These are phyloP conservation scores for Scorias spongiosa DNA, from an alignment of 2,329 filamentous ascomycete genomes.

Conservation along the genomic window DNA sequence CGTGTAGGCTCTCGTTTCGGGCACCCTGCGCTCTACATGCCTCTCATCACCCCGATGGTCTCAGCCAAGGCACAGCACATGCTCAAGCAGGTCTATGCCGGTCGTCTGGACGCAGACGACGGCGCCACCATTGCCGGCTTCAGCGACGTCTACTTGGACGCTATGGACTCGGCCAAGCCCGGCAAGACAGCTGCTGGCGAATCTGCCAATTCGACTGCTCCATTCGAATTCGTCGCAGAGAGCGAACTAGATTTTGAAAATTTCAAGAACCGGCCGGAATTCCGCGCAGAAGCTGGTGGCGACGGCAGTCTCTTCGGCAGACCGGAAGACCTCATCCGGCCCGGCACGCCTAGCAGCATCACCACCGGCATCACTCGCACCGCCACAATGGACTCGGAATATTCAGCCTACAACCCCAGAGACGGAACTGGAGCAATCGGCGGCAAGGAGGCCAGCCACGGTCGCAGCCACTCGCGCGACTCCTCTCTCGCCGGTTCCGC, in stretches of 20 bases:
- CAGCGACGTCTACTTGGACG: slow-evolving; percentile 69
- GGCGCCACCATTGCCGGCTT: slow-evolving; percentile 52
- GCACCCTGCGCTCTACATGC: slow-evolving; percentile 78
- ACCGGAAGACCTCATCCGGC: slow-evolving; percentile 42
- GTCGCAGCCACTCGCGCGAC: slow-evolving; percentile 10
- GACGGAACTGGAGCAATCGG: slow-evolving; percentile 1
- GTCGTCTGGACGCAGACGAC: slow-evolving; percentile 54
- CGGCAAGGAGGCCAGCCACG: slow-evolving; percentile 1
- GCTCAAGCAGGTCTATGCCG: slow-evolving; percentile 71
- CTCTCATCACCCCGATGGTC: slow-evolving; percentile 88
- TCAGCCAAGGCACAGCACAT: slow-evolving; percentile 78
- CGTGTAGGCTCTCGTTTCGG: slow-evolving; percentile 67
- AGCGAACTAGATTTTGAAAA: slow-evolving; percentile 76
- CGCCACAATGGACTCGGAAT: slow-evolving; percentile 8
- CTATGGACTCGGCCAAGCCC: slow-evolving; percentile 50
- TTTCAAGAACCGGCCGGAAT: slow-evolving; percentile 81
- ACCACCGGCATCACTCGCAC: slow-evolving; percentile 17
- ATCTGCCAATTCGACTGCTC: slow-evolving; percentile 20
- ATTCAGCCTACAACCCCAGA: background rate
- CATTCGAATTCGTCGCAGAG: slow-evolving; percentile 84
- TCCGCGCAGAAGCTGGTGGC: slow-evolving; percentile 73
- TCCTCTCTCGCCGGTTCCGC: slow-evolving; percentile 12
- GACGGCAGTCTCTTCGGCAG: slow-evolving; percentile 43
- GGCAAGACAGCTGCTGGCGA: slow-evolving; percentile 36
- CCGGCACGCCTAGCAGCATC: slow-evolving; percentile 45